Evolutionary conservation across 768 basidiomycete species (phyloP), one percentile per base, ranked within the genome.

Genomic region (Suillus discolor): DNA sequence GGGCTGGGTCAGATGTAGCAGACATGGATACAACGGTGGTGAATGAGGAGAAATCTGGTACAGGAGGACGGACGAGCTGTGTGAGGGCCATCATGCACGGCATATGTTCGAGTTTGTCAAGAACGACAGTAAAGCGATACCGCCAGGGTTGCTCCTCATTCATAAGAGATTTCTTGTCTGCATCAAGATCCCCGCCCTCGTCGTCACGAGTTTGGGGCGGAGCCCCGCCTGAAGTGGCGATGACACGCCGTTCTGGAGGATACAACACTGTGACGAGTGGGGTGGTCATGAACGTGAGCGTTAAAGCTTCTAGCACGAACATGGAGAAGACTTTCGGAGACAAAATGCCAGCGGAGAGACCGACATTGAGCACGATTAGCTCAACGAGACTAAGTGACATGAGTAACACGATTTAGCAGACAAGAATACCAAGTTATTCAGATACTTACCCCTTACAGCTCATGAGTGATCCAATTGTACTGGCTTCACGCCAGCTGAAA

Each of bases 341-440:
- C 28, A 99, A 81, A 61, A 97, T 95, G 0, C 87, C 87, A 4
- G 93, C 94, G 3, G 84, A 80, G 2, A 97, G 81, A 4, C 97
- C 96, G 67, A 99, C 93, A 71, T 99, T 99, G 67, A 99, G 88
- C 4, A 99, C 96, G 71, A 99, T 97, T 20, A 98, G 82, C 73
- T 97, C 96, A 12, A 98, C 92, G 6, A 97, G 83, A 28, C 91
- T 93, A 62, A 9, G 57, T 20, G 7, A 42, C 20, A 47, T 92
- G 62, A 9, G 57, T 20, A 12, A 42, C 20, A 47, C 7, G 15
- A 20, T 36, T 71, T 18, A 72, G 65, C 23, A 4, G 8, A 61
- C 36, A 20, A 5, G 36, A 6, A 59, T 3, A 57, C 11, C 53
- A 41, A 57, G 25, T 61, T 12, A 42, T 0, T 6, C 20, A 25